Percentiles rank a stretch among this genome's conserved stretches.
phyloP scores from a whole-genome alignment of 2,329 filamentous ascomycete genomes.

The Aciculosporium take region DNA sequence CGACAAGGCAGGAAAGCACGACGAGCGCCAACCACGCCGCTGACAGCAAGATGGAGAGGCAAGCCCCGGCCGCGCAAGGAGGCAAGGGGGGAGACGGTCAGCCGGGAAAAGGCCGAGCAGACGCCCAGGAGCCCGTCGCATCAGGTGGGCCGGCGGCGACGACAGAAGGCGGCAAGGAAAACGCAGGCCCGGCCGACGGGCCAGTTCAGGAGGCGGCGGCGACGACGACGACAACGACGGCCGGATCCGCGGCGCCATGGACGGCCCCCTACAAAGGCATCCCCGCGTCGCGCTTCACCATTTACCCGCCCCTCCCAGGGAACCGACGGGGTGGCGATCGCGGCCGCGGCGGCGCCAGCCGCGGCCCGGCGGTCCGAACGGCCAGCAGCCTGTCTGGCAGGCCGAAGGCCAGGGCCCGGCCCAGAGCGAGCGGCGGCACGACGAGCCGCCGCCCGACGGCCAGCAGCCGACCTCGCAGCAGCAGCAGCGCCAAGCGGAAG shows the following conservation, averaged over 20 bases:
- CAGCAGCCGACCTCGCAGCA: conserved; percentile 27
- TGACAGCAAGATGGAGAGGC: conserved; percentile 5
- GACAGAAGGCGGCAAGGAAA: conserved; percentile 23
- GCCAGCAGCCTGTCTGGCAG: conserved; percentile 23
- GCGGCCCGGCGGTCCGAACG: conserved; percentile 23
- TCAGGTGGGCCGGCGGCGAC: conserved; percentile 17
- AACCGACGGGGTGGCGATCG: conserved; percentile 34
- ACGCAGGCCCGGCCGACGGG: conserved; percentile 13
- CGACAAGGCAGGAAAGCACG: background rate
- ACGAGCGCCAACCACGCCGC: conserved; percentile 6
- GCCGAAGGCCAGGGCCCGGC: conserved; percentile 24
- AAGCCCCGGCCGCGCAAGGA: too few relatives aligned
- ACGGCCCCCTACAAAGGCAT: conserved; percentile 38
- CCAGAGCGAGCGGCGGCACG: conserved; percentile 22
- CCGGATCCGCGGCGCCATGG: conserved; percentile 27
- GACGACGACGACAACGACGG: conserved; percentile 4
- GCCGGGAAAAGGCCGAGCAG: conserved; percentile 6
- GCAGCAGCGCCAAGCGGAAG: conserved; percentile 33
- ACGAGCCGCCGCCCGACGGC: conserved; percentile 18
- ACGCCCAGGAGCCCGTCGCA: conserved; percentile 14
- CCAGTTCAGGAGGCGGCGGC: conserved; percentile 14
- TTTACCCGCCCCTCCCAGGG: conserved; percentile 53
- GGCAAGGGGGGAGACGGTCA: background rate
- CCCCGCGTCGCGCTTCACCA: conserved; percentile 58
- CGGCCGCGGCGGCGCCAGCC: conserved; percentile 26